These are phyloP conservation scores for Parasarocladium wereldwijsianum DNA, from an alignment of 2,329 filamentous ascomycete species.

Conservation along the genomic window DNA sequence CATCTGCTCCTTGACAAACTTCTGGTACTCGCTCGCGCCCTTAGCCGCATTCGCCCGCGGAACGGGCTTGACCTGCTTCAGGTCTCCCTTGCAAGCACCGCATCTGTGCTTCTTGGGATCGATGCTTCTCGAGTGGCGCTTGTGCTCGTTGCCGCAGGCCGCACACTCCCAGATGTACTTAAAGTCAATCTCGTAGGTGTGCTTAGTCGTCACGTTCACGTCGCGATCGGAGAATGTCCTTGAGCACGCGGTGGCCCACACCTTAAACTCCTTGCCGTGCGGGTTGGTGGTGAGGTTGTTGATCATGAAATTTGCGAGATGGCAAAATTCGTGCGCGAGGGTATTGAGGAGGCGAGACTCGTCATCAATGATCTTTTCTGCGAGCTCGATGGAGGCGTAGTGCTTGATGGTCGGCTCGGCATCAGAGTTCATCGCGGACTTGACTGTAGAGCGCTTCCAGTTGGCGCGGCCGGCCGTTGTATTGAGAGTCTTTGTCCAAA, in stretches of 20 bases:
- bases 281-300: conserved; percentile 59
- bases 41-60: conserved; percentile 33
- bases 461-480: conserved; percentile 65
- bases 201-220: conserved; percentile 75
- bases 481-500: conserved; percentile 67
- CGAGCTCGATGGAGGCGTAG: conserved; percentile 75
- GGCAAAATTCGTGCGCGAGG: conserved; percentile 93
- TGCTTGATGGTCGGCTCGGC: conserved; percentile 24
- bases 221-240: conserved; percentile 42
- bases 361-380: conserved; percentile 73
- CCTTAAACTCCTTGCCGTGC: conserved; percentile 74
- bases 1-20: conserved; percentile 54
- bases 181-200: conserved; percentile 80
- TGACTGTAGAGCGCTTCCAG: conserved; percentile 48
- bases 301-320: conserved; percentile 85
- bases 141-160: conserved; percentile 56
- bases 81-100: conserved; percentile 53
- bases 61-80: conserved; percentile 68
- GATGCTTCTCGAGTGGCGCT: conserved; percentile 76
- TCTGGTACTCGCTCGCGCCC: conserved; percentile 28
- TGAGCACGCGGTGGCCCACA: conserved; percentile 47
- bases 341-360: conserved; percentile 71
- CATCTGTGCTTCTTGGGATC: conserved; percentile 58
- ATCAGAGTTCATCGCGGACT: conserved; percentile 11
- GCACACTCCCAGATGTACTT: conserved; percentile 79